These are phyloP conservation scores for Alternaria angustiovoidea DNA, from an alignment of 2,329 filamentous ascomycete species.

Conservation along the genomic window DNA sequence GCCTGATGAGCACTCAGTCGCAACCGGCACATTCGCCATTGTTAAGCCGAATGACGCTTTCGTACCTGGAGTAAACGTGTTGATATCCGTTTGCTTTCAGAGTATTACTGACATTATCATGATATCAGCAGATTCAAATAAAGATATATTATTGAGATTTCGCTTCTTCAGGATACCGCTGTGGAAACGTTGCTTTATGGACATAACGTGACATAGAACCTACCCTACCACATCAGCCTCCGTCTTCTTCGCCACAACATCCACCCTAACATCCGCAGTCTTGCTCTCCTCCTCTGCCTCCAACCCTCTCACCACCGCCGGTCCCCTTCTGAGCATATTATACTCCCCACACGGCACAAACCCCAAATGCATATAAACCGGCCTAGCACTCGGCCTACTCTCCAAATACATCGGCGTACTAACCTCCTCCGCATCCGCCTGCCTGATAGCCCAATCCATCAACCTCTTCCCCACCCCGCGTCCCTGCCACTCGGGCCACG, in stretches of 20 bases:
- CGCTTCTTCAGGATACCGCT: too few species aligned
- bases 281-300: slow-evolving; percentile 7
- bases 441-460: slow-evolving; percentile 41
- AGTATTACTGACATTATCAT: not conserved
- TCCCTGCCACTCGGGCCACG: slow-evolving; percentile 42
- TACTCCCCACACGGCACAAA: slow-evolving; percentile 32
- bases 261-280: not conserved
- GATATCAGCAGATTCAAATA: too few species aligned
- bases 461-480: slow-evolving; percentile 38
- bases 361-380: slow-evolving; percentile 42
- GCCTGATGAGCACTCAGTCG: not conserved
- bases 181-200: too few species aligned
- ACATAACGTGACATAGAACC: too few species aligned
- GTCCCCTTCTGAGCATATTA: slow-evolving; percentile 35
- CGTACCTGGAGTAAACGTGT: not conserved
- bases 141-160: fast-evolving
- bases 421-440: slow-evolving; percentile 33
- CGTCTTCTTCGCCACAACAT: not conserved
- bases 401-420: slow-evolving; percentile 42
- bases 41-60: not conserved
- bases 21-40: not conserved
- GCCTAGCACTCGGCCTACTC: slow-evolving; percentile 30
- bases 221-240: not conserved
- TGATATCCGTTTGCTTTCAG: not conserved
- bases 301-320: slow-evolving; percentile 13